These are phyloP conservation scores for Vitis rupestris DNA, from an alignment of 164 flowering plant genomes.

Conservation along the genomic window DNA sequence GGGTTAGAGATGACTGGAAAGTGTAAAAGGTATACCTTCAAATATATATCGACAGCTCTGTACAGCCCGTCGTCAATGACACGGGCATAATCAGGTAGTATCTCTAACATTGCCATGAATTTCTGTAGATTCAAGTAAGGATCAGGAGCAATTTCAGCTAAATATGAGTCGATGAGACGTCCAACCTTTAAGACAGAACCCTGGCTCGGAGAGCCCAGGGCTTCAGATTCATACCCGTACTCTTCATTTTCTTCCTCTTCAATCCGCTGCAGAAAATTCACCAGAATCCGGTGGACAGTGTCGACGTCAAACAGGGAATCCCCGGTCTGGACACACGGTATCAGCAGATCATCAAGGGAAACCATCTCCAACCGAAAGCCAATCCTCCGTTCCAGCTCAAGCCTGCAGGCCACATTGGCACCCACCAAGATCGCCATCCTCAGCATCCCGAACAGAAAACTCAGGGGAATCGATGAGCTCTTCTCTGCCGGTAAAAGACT, in stretches of 20 bases:
- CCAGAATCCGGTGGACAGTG: conserved; percentile 57
- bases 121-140: conserved; percentile 52
- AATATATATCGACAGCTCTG: conserved; percentile 69
- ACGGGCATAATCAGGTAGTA: conserved; percentile 77
- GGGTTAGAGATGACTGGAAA: background rate
- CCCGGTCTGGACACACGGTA: conserved; percentile 50
- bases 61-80: conserved; percentile 75
- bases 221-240: conserved; percentile 63
- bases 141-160: conserved; percentile 88
- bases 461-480: conserved; percentile 41
- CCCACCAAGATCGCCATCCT: conserved; percentile 51
- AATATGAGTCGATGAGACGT: conserved; percentile 57
- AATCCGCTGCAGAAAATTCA: conserved; percentile 55
- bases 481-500: conserved; percentile 55
- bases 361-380: conserved; percentile 57
- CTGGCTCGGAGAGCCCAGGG: conserved; percentile 50
- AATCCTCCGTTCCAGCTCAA: conserved; percentile 68
- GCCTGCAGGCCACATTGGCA: conserved; percentile 43
- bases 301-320: conserved; percentile 67
- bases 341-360: conserved; percentile 66
- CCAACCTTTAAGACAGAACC: conserved; percentile 61
- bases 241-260: conserved; percentile 64
- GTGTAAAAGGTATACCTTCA: conserved; percentile 48
- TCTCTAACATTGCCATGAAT: conserved; percentile 56
- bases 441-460: conserved; percentile 67